Conservation (phyloP, 2,329 filamentous ascomycete genomes). For the Fusarium graminum region DNA sequence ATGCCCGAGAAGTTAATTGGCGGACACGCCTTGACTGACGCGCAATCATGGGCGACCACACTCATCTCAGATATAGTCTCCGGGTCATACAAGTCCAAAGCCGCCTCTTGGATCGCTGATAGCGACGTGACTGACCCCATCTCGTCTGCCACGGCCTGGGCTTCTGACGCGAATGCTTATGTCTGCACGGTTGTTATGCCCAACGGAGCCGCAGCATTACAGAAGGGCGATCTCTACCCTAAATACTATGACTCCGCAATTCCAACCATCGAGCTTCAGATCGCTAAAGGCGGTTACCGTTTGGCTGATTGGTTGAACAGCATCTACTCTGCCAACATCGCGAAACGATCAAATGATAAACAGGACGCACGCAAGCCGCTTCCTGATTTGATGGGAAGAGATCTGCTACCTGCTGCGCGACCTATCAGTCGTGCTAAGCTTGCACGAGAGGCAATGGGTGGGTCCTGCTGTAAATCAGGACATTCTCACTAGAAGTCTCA, state of each 20-base stretch:
- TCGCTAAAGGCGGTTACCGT: constrained; percentile 11
- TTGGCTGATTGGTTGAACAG: constrained; percentile 17
- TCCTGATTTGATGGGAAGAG: constrained; percentile 11
- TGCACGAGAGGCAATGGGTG: constrained; percentile 2
- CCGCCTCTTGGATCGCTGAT: constrained; percentile 7
- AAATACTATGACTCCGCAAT: constrained; percentile 5
- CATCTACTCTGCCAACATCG: constrained; percentile 12
- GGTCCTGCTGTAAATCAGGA: not conserved
- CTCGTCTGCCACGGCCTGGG: constrained; percentile 5
- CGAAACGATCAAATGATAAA: not conserved
- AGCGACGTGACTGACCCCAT: constrained; percentile 12
- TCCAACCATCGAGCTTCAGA: constrained; percentile 11
- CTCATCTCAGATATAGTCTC: constrained; percentile 4
- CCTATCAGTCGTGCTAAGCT: constrained; percentile 4
- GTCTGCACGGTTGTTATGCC: constrained; percentile 16
- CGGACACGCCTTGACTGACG: constrained; percentile 8
- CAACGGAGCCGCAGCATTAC: not conserved
- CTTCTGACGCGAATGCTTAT: constrained; percentile 7
- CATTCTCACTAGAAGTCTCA: not conserved
- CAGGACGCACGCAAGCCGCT: not conserved
- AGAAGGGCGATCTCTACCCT: constrained; percentile 7
- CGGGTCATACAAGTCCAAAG: constrained; percentile 4
- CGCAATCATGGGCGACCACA: constrained; percentile 15
- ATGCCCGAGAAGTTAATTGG: constrained; percentile 15
- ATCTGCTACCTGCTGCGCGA: not conserved